Evolutionary conservation across 2,329 filamentous ascomycete genomes (phyloP).

Genomic region (Aspergillus quadricinctus): DNA sequence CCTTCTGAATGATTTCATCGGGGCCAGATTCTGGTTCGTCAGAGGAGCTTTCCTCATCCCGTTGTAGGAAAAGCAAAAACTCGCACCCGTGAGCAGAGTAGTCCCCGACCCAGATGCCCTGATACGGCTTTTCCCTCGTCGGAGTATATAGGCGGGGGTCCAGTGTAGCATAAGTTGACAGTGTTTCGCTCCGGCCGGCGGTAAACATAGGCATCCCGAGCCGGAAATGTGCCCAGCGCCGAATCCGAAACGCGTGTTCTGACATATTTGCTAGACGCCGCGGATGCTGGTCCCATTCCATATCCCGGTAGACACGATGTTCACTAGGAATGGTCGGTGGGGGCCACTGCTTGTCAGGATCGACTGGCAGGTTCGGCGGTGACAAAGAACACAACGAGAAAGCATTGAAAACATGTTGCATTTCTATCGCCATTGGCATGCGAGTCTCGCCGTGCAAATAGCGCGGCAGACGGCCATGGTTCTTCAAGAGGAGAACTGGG

Average conservation of each 20-base stretch:
- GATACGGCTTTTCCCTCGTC: conserved; percentile 72
- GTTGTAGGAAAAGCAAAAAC: conserved; percentile 77
- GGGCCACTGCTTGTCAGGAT: conserved; percentile 66
- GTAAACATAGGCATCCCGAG: conserved; percentile 40
- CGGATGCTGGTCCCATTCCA: conserved; percentile 48
- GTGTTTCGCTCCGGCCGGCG: conserved; percentile 39
- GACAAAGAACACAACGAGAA: conserved; percentile 62
- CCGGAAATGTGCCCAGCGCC: conserved; percentile 69
- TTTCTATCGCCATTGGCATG: conserved; percentile 52
- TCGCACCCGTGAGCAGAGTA: conserved; percentile 86
- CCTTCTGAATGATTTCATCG: conserved; percentile 52
- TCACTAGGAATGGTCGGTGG: conserved; percentile 63
- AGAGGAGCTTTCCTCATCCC: conserved; percentile 40
- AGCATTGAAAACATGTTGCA: conserved; percentile 57
- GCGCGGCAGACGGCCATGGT: conserved; percentile 14
- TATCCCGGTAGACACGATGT: conserved; percentile 53
- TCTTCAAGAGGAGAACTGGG: conserved; percentile 60
- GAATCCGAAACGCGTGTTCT: conserved; percentile 66
- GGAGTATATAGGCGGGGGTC: conserved; percentile 73
- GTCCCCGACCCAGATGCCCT: conserved; percentile 89
- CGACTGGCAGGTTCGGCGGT: conserved; percentile 30
- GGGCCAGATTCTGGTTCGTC: conserved; percentile 43
- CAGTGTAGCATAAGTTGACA: conserved; percentile 67
- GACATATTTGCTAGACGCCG: conserved; percentile 57
- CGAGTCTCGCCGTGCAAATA: conserved; percentile 41